These are phyloP conservation scores for Globisporangium megalacanthum DNA, from an alignment of 352 stramenopile genomes.

Conservation along the genomic window DNA sequence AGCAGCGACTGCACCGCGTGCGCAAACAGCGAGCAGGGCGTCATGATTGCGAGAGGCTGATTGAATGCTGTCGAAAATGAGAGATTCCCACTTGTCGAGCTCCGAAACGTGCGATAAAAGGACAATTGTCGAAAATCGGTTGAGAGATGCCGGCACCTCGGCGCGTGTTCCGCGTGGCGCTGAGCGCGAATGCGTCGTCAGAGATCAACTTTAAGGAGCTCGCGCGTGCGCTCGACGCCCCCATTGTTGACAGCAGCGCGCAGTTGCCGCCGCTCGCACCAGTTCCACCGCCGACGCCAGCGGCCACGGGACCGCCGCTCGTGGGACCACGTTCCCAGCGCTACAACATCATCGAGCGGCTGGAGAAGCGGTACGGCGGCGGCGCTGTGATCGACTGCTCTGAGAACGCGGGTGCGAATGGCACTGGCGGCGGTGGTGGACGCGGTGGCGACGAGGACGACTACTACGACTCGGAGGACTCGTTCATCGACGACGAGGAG, in stretches of 20 bases:
- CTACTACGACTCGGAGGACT: conserved; percentile 86
- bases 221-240: conserved; percentile 17
- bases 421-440: conserved; percentile 15
- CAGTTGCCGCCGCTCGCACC: neutral
- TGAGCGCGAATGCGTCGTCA: conserved; percentile 31
- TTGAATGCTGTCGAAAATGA: no score
- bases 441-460: conserved; percentile 71
- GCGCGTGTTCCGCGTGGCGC: conserved; percentile 44
- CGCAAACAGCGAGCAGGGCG: neutral
- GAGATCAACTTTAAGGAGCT: conserved; percentile 80
- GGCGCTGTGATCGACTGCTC: conserved; percentile 53
- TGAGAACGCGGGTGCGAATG: conserved; percentile 13
- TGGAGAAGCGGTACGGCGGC: conserved; percentile 81
- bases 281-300: neutral
- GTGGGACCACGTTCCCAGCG: conserved; percentile 32
- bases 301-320: conserved; percentile 5
- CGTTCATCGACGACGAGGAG: conserved; percentile 83
- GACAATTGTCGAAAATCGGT: no score
- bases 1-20: neutral
- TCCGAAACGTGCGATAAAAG: no score
- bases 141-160: no score
- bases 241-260: no score
- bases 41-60: no score
- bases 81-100: no score
- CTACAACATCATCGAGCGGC: conserved; percentile 84